Conservation (phyloP, 805 yeast species). For the Grigorovia jiainica region DNA sequence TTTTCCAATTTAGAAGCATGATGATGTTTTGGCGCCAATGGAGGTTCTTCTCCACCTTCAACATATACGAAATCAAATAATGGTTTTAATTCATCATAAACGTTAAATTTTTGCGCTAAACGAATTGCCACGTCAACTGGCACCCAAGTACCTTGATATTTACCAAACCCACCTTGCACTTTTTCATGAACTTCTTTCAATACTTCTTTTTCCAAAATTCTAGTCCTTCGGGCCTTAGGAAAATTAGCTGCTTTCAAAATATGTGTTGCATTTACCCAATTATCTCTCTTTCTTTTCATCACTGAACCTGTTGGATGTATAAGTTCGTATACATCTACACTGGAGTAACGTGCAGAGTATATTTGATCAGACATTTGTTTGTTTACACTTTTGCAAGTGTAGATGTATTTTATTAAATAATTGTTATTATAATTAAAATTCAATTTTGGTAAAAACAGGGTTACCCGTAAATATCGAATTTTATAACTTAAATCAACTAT, state of each 20-base stretch:
- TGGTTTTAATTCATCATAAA: constrained; percentile 52
- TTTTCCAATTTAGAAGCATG: constrained; percentile 47
- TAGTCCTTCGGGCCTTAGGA: constrained; percentile 88
- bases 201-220: constrained; percentile 84
- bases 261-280: constrained; percentile 92
- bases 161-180: constrained; percentile 95
- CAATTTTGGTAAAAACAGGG: too few species aligned
- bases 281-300: constrained; percentile 67
- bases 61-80: constrained; percentile 50
- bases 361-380: constrained; percentile 29
- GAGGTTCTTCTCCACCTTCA: constrained; percentile 43
- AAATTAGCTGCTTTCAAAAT: constrained; percentile 86
- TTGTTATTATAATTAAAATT: too few species aligned
- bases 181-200: constrained; percentile 84
- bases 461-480: too few species aligned
- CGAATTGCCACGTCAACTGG: constrained; percentile 67
- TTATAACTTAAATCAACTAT: too few species aligned
- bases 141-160: constrained; percentile 96
- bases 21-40: constrained; percentile 59
- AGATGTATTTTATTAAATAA: too few species aligned
- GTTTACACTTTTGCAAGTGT: background rate
- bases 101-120: constrained; percentile 57
- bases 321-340: constrained; percentile 78
- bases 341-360: constrained; percentile 69
- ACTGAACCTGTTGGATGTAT: constrained; percentile 58